Evolutionary conservation across 495 filamentous ascomycete species (phyloP), one percentile per base, ranked within the genome.

Genomic region (Neurospora sp.): DNA sequence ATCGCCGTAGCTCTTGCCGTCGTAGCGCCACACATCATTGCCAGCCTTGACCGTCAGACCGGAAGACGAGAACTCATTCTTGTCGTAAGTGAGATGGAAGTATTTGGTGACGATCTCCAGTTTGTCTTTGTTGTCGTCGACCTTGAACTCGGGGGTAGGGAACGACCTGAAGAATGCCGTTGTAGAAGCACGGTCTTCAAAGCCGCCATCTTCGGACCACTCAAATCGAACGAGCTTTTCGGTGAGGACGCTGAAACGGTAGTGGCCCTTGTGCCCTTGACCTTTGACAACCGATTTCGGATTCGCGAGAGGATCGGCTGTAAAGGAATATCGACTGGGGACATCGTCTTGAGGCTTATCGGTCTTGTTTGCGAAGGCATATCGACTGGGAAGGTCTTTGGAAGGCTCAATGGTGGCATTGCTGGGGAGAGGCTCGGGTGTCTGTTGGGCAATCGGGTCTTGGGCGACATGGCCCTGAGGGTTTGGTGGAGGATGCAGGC

Each of bases 181-280:
- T n/a, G 83, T 85, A 7, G 86, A 89, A 7, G 83, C 85, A 28
- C 87, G 84, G 77, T 90, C 87, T 76, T 90, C 88, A 73, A 90
- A 90, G 8, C 74, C 76, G 70, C 82, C 78, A 71, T 90, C 88
- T 15, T 79, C 74, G 2, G 88, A 88, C 86, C 86, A 90, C 80
- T 90, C 88, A 73, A 83, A 89, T 28, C 88, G 86, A 24, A 90
- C 39, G 1, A 89, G 77, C 21, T 83, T 78, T 34, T 86, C 83
- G 4, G 83, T 84, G 36, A 90, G 80, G 21, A 90, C 74, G 34
- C 83, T 88, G 79, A 90, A 90, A 48, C 88, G 85, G 75, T 86
- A 89, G 17, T 83, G 79, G 45, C 43, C 71, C 8, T 71, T 70
- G 43, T 72, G 71, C 37, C 78, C 76, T 34, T 66, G 54, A 66